Base-by-base conservation (phyloP, 75 land plant species). In the Larix kaempferi region DNA sequence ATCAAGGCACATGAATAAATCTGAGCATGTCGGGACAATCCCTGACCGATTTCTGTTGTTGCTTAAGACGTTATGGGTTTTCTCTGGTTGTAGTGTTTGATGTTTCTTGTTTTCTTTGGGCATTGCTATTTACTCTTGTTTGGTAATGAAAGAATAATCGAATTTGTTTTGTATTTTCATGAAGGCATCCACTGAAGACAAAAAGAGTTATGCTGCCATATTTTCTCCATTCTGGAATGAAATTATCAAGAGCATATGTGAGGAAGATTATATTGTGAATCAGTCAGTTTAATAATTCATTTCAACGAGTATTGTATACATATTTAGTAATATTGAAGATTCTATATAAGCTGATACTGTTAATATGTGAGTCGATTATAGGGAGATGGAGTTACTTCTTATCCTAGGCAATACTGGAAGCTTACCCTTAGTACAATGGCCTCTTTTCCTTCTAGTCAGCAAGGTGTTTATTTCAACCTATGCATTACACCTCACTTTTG, bases 171-270 rank as follows among this genome's bases (percentile, higher is more conserved):
- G 15, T 7, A 1, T 26, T 13, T 26, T 17, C 29, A 74, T 39
- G 0, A 21, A 69, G 73, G 54, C 10, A n/a, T n/a, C 73, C 19
- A 12, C n/a, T 41, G 73, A 69, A 69, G 41, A 54, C 56, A 76
- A 73, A 41, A 88, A 83, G 79, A 27, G 76, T 71, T 88, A 93
- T 84, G 92, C 93, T 76, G 86, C 86, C 49, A 87, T 78, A 55
- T 91, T 95, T 80, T 73, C 95, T 78, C 98, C 96, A 11, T 88
- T 90, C 75, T 95, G 98, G 98, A 95, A 95, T 90, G 91, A 95
- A 71, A 91, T 95, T 64, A 80, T 95, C 26, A 89, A 67, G 35
- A 88, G 84, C 71, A 72, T 95, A 26, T 82, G 98, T 52, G 92
- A 93, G 63, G 98, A 95, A 64, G 98, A 95, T 78, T 91, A 90